Evolutionary conservation across 805 yeast species (phyloP), one percentile per base, ranked within the genome.

Genomic region (Scheffersomyces amazonensis): DNA sequence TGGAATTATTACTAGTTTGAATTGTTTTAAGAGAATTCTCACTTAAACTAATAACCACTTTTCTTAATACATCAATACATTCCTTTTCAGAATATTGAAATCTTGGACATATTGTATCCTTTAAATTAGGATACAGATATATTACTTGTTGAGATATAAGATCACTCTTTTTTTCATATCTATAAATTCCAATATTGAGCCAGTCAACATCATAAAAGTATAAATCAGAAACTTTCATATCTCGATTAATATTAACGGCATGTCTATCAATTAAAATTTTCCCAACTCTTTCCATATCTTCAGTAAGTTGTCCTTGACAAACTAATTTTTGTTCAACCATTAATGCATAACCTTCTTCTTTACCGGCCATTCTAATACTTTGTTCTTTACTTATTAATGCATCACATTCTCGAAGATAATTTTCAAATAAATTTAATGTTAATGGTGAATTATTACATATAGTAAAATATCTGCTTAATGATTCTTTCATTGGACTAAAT

Each of bases 181-280:
- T 36, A 16, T 32, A 30, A 12, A 59, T 42, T n/a, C 70, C 66
- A 32, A 46, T 60, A 48, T 72, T 69, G 13, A 86, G 63, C 95
- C 95, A 86, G 19, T 69, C 66, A 1, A 80, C 78, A 47, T 83
- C 80, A 50, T 81, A 78, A 44, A 81, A 78, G 49, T 75, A 83
- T 19, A 88, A 49, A 6, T 72, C 76, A 2, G 82, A 69, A 1
- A 75, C 61, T 44, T 76, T 72, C 18, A 73, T 63, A 18, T 71
- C 76, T 5, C 75, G 67, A 20, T 59, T 55, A 13, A 73, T 57
- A 31, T 62, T 59, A 11, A 64, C 62, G 12, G 68, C 56, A 50
- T 73, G 80, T n/a, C 72, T 68, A 5, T 71, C 74, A 36, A 81
- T 57, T 9, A 81, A 53, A 10, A 70, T 57, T 39, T 62, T 47